Percentiles rank a stretch among this genome's conserved stretches.
phyloP scores from a whole-genome alignment of 1,284 basidiomycete species.

The Cutaneotrichosporon spelunceum region DNA sequence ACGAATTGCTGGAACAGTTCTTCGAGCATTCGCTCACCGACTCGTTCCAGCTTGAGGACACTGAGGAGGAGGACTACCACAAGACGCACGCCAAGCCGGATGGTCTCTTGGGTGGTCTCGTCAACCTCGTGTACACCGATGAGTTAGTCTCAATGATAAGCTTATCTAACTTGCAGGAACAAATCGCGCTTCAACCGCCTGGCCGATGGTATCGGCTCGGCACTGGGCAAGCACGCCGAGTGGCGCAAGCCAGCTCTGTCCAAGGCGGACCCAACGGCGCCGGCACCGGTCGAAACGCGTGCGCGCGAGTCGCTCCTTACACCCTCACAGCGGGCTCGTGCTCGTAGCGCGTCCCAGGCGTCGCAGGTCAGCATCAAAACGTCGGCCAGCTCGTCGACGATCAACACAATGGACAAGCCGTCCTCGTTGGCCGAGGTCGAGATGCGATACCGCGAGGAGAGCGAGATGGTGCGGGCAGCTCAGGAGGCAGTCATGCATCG shows the following conservation, averaged over 20 bases:
- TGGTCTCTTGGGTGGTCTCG: constrained; percentile 72
- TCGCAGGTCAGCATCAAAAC: constrained; percentile 22
- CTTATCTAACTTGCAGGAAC: constrained; percentile 34
- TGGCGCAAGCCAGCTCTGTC: constrained; percentile 71
- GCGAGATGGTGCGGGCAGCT: constrained; percentile 66
- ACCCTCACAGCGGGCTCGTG: constrained; percentile 41
- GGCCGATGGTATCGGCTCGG: constrained; percentile 88
- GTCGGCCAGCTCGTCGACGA: constrained; percentile 57
- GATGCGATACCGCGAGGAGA: constrained; percentile 46
- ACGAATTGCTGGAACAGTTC: constrained; percentile 90
- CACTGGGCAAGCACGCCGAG: constrained; percentile 74
- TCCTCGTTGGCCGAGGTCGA: constrained; percentile 51
- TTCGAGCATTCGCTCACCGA: constrained; percentile 83
- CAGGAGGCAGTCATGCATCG: constrained; percentile 81
- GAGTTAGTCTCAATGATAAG: constrained; percentile 49
- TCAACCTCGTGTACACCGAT: constrained; percentile 81
- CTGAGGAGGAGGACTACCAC: constrained; percentile 59
- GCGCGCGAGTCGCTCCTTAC: constrained; percentile 78
- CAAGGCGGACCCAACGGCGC: constrained; percentile 64
- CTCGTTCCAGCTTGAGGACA: constrained; percentile 75
- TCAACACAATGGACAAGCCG: constrained; percentile 50
- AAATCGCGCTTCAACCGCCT: constrained; percentile 55
- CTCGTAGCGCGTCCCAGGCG: constrained; percentile 31
- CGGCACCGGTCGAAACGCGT: constrained; percentile 65
- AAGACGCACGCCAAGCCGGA: constrained; percentile 54